phyloP scores from a whole-genome alignment of 1,284 basidiomycete species.

The Apiotrichum gamsii region DNA sequence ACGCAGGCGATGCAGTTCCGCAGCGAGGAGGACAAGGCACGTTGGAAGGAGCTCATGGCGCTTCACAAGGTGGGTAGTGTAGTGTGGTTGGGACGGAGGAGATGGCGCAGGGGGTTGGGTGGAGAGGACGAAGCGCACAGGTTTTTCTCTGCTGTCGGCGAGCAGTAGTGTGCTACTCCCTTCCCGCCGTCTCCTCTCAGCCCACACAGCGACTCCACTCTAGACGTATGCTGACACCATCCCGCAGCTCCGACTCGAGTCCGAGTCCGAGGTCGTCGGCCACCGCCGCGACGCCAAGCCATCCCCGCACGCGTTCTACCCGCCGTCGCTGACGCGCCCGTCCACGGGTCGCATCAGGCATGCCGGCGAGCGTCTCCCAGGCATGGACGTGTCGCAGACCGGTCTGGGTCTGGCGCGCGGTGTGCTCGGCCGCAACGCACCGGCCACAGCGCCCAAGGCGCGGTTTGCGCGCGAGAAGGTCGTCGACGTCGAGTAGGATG shows the following conservation, averaged over 20 bases:
- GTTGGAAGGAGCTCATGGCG: slow-evolving; percentile 42
- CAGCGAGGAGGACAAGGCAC: slow-evolving; percentile 31
- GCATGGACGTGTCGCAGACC: slow-evolving; percentile 31
- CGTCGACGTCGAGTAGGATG: no score
- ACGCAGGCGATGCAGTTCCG: slow-evolving; percentile 47
- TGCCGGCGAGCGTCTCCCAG: slow-evolving; percentile 44
- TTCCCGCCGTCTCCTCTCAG: background rate
- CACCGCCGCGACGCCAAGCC: slow-evolving; percentile 7
- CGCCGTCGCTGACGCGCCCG: slow-evolving; percentile 11
- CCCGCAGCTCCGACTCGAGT: slow-evolving; percentile 19
- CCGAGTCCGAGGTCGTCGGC: slow-evolving; percentile 5
- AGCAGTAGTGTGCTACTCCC: no score
- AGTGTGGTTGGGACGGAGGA: background rate
- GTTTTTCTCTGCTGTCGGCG: no score
- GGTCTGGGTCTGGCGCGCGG: slow-evolving; percentile 44
- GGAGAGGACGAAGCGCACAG: no score
- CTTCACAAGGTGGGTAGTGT: slow-evolving; percentile 43
- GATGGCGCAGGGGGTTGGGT: no score
- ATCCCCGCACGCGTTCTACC: slow-evolving; percentile 1
- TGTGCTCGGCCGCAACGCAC: slow-evolving; percentile 17
- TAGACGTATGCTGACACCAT: no score
- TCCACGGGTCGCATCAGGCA: slow-evolving; percentile 22
- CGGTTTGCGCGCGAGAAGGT: no score
- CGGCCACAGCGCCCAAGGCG: no score
- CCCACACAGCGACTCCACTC: slow-evolving; percentile 4